These are phyloP conservation scores for Brettanomyces sp. DNA, from an alignment of 805 yeast species.

Conservation along the genomic window DNA sequence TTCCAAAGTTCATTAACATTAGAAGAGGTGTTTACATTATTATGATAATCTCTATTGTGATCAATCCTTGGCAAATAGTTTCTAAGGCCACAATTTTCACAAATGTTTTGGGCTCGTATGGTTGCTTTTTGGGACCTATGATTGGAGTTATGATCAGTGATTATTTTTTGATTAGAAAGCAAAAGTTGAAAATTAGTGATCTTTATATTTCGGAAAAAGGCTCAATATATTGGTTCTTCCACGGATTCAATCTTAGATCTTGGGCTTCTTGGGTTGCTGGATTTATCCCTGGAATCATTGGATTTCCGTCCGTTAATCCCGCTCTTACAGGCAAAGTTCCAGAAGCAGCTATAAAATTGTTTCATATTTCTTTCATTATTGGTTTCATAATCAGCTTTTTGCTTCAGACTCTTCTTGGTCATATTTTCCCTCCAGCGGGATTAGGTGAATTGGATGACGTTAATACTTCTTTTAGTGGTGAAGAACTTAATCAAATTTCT, in stretches of 20 bases:
- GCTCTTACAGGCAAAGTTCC: slow-evolving; percentile 28
- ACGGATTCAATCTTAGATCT: slow-evolving; percentile 63
- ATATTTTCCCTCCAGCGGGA: slow-evolving; percentile 25
- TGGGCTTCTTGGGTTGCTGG: slow-evolving; percentile 39
- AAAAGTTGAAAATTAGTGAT: slow-evolving; percentile 31
- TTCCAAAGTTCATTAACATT: slow-evolving; percentile 34
- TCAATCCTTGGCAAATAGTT: slow-evolving; percentile 33
- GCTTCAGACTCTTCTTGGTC: slow-evolving; percentile 10
- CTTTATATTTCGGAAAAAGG: slow-evolving; percentile 24
- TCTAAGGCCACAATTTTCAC: slow-evolving; percentile 27
- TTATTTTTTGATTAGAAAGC: slow-evolving; percentile 29
- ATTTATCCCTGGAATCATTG: slow-evolving; percentile 15
- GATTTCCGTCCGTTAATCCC: slow-evolving; percentile 29
- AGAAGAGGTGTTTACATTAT: slow-evolving; percentile 37
- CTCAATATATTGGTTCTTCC: slow-evolving; percentile 27
- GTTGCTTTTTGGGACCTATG: slow-evolving; percentile 31
- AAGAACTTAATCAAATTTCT: no score
- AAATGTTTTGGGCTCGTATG: slow-evolving; percentile 21
- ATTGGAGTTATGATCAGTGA: slow-evolving; percentile 30
- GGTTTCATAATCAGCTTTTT: slow-evolving; percentile 9
- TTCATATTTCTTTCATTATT: slow-evolving; percentile 28
- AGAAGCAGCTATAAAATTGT: slow-evolving; percentile 34
- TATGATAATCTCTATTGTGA: slow-evolving; percentile 24
- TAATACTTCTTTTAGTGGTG: background rate
- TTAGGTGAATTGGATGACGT: slow-evolving; percentile 12